phyloP scores from a whole-genome alignment of 768 basidiomycete genomes.

The Tulasnella calospora region DNA sequence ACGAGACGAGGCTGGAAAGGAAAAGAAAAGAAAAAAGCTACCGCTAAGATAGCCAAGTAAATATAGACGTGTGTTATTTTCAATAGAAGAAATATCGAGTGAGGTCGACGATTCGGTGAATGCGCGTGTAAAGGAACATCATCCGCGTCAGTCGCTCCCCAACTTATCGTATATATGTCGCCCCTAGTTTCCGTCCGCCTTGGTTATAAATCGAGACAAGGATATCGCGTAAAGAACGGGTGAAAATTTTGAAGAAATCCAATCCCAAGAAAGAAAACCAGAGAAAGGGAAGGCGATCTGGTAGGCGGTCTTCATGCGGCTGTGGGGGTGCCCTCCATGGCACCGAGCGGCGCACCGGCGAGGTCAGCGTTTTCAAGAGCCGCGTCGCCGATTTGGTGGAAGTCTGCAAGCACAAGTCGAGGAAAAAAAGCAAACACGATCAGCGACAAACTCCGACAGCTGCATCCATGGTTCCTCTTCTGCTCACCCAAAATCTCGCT shows the following conservation, averaged over 20 bases:
- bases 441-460: neutral
- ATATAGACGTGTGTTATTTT: neutral
- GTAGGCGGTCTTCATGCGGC: neutral
- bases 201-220: neutral
- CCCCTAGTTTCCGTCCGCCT: neutral
- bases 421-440: no score
- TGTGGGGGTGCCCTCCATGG: neutral
- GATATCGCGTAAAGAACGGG: neutral
- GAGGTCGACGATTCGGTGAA: neutral
- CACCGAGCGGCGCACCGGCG: neutral
- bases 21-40: neutral
- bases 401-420: conserved; percentile 25
- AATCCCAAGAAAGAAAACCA: neutral
- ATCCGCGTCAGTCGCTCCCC: neutral
- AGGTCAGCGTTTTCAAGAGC: neutral
- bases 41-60: neutral
- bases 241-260: neutral
- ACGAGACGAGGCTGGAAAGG: neutral
- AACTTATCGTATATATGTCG: neutral
- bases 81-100: neutral
- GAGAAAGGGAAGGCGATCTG: neutral
- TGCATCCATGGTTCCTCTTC: no score
- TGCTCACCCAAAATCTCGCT: conserved; percentile 87
- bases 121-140: neutral
- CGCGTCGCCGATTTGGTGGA: conserved; percentile 30